Evolutionary conservation across 106 monocot genomes (phyloP), one percentile per base, ranked within the genome.

Genomic region (Dioscorea dumetorum): DNA sequence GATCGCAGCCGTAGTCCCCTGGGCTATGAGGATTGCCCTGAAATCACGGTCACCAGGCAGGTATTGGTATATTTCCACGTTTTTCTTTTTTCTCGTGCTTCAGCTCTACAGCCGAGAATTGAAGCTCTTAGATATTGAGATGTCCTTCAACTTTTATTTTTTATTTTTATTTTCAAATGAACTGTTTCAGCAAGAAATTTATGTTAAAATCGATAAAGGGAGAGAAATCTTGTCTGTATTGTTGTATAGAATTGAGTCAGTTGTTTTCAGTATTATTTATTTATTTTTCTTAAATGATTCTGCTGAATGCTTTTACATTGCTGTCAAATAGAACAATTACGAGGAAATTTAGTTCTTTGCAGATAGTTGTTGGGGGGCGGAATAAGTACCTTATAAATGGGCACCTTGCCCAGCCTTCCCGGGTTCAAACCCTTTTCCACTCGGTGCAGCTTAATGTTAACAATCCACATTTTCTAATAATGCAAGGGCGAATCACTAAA

Each of bases 401-500:
- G 11, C 92, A 87, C 61, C 82, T 84, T 48, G 92, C 97, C 8
- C 92, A 92, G 64, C 97, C 97, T 64, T 87, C 97, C 68, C 76
- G 87, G 2, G 97, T 97, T 56, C 92, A 92, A 77, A 97, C 79
- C 32, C 87, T 97, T 58, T 97, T 97, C 72, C 97, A 97, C 63
- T 97, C 92, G 20, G 89, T 97, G 23, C 92, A 97, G 74, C 92
- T 97, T 41, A 97, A 97, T 71, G 97, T 92, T 53, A 97, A 97
- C 54, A 97, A 97, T 61, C 97, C 97, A 19, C 97, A 97, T 79
- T 97, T 97, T 34, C 84, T 97, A 8, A 92, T 97, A 61, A 97
- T 92, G 92, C 97, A 97, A 97, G 97, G 97, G 17, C 89, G 97
- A 28, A 97, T 92, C 18, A 97, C 92, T 16, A 97, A 97, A 75